phyloP scores from a whole-genome alignment of 306 rosid genomes.

The Inga leiocalycina region DNA sequence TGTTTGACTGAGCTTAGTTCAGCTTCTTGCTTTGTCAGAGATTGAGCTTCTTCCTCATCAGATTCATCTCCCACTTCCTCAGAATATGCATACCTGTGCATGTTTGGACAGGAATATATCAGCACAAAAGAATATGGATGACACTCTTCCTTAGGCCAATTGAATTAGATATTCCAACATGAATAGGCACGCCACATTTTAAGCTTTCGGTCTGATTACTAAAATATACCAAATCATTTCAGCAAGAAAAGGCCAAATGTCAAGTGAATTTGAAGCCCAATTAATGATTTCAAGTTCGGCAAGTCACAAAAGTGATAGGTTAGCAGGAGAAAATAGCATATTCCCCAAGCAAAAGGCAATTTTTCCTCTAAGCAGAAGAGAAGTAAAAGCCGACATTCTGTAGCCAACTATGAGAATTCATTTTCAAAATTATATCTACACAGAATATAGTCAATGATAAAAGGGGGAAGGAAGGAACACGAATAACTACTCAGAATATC shows the following conservation, averaged over 20 bases:
- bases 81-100: conserved; percentile 85
- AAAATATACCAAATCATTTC: conserved; percentile 2
- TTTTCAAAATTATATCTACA: conserved; percentile 18
- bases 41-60: conserved; percentile 81
- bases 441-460: conserved; percentile 18
- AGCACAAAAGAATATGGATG: conserved; percentile 10
- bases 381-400: conserved; percentile 21
- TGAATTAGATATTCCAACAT: conserved; percentile 24
- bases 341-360: conserved; percentile 24
- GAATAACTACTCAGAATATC: neutral
- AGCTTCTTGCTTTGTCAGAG: conserved; percentile 71
- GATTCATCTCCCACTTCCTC: conserved; percentile 83
- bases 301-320: neutral
- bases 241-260: neutral
- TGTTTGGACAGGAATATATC: conserved; percentile 23
- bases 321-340: neutral
- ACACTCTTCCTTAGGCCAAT: conserved; percentile 8
- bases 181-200: neutral
- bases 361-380: neutral
- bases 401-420: conserved; percentile 26
- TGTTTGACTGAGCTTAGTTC: conserved; percentile 69
- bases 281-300: neutral
- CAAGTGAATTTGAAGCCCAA: neutral
- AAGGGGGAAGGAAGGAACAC: conserved; percentile 13
- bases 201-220: conserved; percentile 3